A percentile compares a stretch with the other conserved stretches of the same genome.
These are phyloP conservation scores for Gossypium stocksii DNA, from an alignment of 345 rosid species.

Conservation along the genomic window DNA sequence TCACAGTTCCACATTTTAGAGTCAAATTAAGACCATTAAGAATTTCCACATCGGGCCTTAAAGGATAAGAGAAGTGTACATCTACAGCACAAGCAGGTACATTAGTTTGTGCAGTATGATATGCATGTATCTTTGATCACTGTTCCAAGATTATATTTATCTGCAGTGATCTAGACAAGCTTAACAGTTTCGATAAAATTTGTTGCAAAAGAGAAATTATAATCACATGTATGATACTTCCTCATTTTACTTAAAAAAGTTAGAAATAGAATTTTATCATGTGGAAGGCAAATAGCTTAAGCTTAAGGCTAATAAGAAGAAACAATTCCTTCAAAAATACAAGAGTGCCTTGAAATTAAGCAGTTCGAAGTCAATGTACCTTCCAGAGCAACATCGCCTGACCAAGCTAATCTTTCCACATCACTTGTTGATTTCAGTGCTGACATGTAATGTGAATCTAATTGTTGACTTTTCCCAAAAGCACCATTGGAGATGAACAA, in stretches of 20 bases:
- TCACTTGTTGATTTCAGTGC: conserved; percentile 54
- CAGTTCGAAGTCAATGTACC: conserved; percentile 40
- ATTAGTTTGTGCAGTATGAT: conserved; percentile 2
- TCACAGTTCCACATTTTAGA: conserved; percentile 73
- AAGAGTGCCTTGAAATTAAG: neutral
- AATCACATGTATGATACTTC: neutral
- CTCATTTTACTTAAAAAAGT: conserved; percentile 3
- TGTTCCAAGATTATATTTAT: conserved; percentile 1
- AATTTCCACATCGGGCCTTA: conserved; percentile 75
- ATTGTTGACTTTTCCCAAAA: conserved; percentile 34
- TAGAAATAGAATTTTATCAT: neutral
- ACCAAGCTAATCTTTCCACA: conserved; percentile 64
- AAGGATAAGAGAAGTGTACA: conserved; percentile 82
- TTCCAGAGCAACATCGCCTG: conserved; percentile 79
- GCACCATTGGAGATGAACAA: conserved; percentile 52
- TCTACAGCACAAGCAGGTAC: conserved; percentile 44
- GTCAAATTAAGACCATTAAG: conserved; percentile 65
- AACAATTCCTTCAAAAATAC: neutral
- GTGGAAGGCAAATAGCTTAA: neutral
- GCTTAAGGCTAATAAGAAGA: neutral
- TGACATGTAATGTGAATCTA: conserved; percentile 61
- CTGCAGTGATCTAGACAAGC: neutral
- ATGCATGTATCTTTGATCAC: neutral
- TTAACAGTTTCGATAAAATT: neutral
- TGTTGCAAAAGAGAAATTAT: neutral